Percentiles rank a stretch among this genome's conserved stretches.
These are phyloP conservation scores for Scheffersomyces coipomensis DNA, from an alignment of 805 yeast genomes.

Conservation along the genomic window DNA sequence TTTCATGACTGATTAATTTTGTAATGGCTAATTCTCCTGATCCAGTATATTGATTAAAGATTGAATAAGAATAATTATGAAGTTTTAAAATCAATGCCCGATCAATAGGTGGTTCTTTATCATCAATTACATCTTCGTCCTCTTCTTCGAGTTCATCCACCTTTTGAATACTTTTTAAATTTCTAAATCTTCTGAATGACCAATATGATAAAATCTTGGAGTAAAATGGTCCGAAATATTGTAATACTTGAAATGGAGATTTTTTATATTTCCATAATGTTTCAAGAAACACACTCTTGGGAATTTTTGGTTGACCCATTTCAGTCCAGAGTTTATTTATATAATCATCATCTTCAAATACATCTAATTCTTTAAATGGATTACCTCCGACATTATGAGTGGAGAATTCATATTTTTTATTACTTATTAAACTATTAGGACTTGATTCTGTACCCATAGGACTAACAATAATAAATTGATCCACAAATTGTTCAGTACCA, in stretches of 20 bases:
- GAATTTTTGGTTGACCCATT: conserved; percentile 38
- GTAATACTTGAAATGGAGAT: conserved; percentile 40
- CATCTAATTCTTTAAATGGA: conserved; percentile 32
- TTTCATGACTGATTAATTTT: conserved; percentile 38
- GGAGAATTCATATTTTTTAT: conserved; percentile 28
- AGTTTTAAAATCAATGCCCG: conserved; percentile 28
- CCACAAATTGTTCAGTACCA: conserved; percentile 10
- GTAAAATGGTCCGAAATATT: conserved; percentile 37
- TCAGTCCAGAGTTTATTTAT: conserved; percentile 25
- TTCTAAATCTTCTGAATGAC: conserved; percentile 38
- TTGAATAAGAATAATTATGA: conserved; percentile 39
- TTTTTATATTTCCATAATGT: conserved; percentile 37
- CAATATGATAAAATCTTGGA: conserved; percentile 40
- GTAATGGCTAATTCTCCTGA: conserved; percentile 45
- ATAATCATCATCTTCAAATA: conserved; percentile 14
- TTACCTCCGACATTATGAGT: conserved; percentile 33
- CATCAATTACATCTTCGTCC: neutral
- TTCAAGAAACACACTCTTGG: conserved; percentile 26
- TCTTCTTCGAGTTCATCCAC: conserved; percentile 7
- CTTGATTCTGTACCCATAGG: conserved; percentile 46
- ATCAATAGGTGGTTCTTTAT: conserved; percentile 2
- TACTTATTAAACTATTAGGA: conserved; percentile 29
- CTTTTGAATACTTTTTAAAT: conserved; percentile 20
- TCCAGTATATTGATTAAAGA: conserved; percentile 42
- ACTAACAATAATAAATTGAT: conserved; percentile 31